Base-by-base conservation (phyloP, 768 basidiomycete species). In the Podaxis sp. region DNA sequence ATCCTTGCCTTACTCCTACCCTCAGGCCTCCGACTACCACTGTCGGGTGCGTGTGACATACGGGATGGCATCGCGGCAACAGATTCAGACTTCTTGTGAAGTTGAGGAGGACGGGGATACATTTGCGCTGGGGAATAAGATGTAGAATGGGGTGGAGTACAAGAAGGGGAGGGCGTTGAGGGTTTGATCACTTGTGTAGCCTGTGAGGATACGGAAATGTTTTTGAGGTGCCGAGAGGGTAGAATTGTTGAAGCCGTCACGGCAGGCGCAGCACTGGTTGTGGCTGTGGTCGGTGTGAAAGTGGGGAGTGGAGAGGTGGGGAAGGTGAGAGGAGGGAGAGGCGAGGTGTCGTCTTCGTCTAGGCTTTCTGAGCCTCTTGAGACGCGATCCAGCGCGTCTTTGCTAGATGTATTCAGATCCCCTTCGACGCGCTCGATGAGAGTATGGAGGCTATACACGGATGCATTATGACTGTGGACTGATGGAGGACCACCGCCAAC, bases 391-490 rank as follows among this genome's bases (percentile, higher is more conserved):
- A 53, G 40, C 38, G 28, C 38, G 11, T 21, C 50, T 52, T 60
- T 60, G 32, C 23, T 36, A 23, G 46, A 57, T 47, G 11, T 4
- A 9, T 28, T 44, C 16, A 28, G 21, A n/a, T 52, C 71, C 27
- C 70, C 71, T 60, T 83, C 83, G 5, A 71, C 75, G 27, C 70
- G 77, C 65, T 90, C 88, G 48, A 83, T 75, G 53, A 89, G 75
- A 1, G 87, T 84, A 61, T 82, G 83, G 56, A 85, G 72, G 68
- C 84, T 88, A 68, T 79, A 82, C 4, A 86, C 71, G 7, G 88
- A 89, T 9, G 79, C 77, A 23, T 75, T 78, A 65, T 78, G 62
- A 67, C 84, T 85, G 59, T 81, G 80, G 23, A 77, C 66, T 38
- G 78, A 77, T 32, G 37, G 18, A 44, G 42, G 14, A 21, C 51